These are phyloP conservation scores for Trichosporon faecale DNA, from an alignment of 1,284 basidiomycete species.

Conservation along the genomic window DNA sequence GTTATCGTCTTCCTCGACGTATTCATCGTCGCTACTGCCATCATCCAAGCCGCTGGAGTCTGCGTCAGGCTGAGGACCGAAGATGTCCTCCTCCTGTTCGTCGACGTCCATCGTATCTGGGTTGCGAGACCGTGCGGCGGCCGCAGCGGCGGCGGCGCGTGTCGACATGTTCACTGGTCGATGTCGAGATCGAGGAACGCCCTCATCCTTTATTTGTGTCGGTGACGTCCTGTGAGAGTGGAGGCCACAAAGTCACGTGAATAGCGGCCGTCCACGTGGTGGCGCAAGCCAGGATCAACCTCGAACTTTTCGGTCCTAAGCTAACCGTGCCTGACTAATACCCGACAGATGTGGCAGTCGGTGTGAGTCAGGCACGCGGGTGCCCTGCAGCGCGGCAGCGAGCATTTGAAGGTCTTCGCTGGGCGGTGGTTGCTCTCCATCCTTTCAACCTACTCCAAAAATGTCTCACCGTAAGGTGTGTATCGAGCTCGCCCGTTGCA, in stretches of 20 bases:
- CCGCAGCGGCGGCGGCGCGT: constrained; percentile 12
- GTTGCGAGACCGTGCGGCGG: constrained; percentile 7
- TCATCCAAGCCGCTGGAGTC: constrained; percentile 34
- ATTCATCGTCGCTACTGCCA: constrained; percentile 23
- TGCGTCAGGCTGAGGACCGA: constrained; percentile 2
- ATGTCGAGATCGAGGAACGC: neutral
- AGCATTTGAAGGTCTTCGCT: constrained; percentile 3
- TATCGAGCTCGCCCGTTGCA: constrained; percentile 14
- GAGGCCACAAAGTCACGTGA: neutral
- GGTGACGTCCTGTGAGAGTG: constrained; percentile 3
- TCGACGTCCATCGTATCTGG: constrained; percentile 14
- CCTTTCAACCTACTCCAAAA: constrained; percentile 30
- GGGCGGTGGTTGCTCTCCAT: constrained; percentile 7
- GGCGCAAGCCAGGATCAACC: neutral
- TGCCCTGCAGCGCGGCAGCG: neutral
- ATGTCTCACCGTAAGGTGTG: constrained; percentile 51
- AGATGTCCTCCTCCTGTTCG: neutral
- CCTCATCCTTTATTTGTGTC: constrained; percentile 5
- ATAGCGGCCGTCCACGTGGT: neutral
- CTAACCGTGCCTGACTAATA: neutral
- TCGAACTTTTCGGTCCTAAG: neutral
- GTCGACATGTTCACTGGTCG: constrained; percentile 13
- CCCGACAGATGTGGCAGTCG: neutral
- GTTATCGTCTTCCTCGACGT: constrained; percentile 18
- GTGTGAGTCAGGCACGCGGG: neutral